Base-by-base conservation (phyloP, 768 basidiomycete genomes). In the Aureoboletus auriporus region DNA sequence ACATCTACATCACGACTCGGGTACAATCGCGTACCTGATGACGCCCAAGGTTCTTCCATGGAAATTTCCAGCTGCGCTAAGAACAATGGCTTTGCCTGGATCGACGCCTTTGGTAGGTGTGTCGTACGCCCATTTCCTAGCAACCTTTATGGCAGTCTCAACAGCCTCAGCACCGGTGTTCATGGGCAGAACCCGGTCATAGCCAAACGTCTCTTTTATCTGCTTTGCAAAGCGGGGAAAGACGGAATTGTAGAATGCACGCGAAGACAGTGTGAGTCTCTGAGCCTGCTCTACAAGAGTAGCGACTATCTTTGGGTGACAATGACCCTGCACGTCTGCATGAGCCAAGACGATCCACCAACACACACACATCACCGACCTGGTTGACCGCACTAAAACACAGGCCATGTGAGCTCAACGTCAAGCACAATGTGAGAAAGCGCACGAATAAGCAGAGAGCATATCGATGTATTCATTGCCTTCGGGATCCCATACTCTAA, bases 91-190 rank as follows among this genome's bases (percentile, higher is more conserved):
- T 58, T 86, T 77, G 41, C 89, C 91, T 1, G 50, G 51, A 5
- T 55, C 46, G 31, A 61, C 58, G 0, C 8, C 47, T 84, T 83
- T 42, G 80, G 74, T 29, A 91, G 84, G 36, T 80, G 84, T 73
- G 92, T 98, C 71, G 70, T 98, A 97, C 2, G 88, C 95, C 96
- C 96, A 98, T 73, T 97, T 97, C 57, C 96, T 72, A 0, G 96
- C 86, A 14, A 98, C 77, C 76, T 99, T 99, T 65, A 99, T 69
- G n/a, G 86, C 82, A 0, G 94, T 96, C 73, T 99, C 96, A 46
- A 98, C 96, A 8, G 96, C 96, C 63, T 99, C 96, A 1, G 93
- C 93, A 39, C 95, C 95, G 1, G 95, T 98, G 76, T 99, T 99
- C 93, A 98, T 96, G 20, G 95, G 94, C 8, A 98, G 75, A 2